phyloP scores from a whole-genome alignment of 2,329 filamentous ascomycete species.

The Colletotrichum ledebouriae region DNA sequence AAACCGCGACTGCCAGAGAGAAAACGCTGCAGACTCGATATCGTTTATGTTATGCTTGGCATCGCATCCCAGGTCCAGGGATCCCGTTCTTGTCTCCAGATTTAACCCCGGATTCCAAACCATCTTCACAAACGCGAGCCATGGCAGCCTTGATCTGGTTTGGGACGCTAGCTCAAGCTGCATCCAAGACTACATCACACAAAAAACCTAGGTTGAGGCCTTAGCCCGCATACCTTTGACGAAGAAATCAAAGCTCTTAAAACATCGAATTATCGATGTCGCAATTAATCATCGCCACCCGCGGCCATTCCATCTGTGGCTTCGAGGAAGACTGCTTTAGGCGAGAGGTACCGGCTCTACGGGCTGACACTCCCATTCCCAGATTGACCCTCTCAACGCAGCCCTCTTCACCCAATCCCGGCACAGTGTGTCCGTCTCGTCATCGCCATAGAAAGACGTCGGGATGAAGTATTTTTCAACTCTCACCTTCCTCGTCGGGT shows the following conservation, averaged over 20 bases:
- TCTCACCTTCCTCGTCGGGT: slow-evolving; percentile 53
- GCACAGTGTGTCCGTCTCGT: slow-evolving; percentile 53
- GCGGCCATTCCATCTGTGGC: too few relatives aligned
- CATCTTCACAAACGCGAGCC: slow-evolving; percentile 5
- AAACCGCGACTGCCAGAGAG: neutral
- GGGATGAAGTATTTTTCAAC: slow-evolving; percentile 57
- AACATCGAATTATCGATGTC: too few relatives aligned
- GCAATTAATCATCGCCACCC: too few relatives aligned
- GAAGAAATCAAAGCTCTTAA: too few relatives aligned
- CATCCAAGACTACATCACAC: neutral
- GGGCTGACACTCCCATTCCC: slow-evolving; percentile 50
- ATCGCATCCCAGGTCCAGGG: neutral
- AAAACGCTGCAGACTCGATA: neutral
- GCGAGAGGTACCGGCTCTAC: neutral
- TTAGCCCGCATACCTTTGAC: too few relatives aligned
- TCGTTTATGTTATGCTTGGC: neutral
- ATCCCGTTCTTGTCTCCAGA: neutral
- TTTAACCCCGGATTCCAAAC: neutral
- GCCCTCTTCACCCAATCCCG: slow-evolving; percentile 56
- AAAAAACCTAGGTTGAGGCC: neutral
- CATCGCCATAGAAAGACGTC: slow-evolving; percentile 55
- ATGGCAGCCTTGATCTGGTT: neutral
- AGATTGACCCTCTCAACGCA: slow-evolving; percentile 57
- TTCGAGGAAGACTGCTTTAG: too few relatives aligned
- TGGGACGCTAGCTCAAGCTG: neutral